Percentiles rank a stretch among this genome's conserved stretches.
Evolutionary conservation across 345 rosid species (phyloP).

Genomic region (Eucalyptus tenuipes): DNA sequence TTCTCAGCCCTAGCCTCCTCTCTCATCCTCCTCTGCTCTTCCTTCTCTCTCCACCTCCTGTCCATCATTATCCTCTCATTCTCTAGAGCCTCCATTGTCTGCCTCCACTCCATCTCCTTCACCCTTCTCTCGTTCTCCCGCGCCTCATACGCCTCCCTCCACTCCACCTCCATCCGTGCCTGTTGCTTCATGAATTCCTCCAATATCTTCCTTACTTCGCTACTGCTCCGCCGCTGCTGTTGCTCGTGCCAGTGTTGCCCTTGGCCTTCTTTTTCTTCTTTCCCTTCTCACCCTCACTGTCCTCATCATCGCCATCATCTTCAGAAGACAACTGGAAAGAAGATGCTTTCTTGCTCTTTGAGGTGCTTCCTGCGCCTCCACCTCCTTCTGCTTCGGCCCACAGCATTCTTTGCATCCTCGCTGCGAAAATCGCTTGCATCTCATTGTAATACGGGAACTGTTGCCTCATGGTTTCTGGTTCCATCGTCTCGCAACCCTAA

Average conservation of each 20-base stretch:
- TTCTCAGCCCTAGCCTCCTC: conserved; percentile 96
- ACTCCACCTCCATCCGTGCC: conserved; percentile 61
- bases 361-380: conserved; percentile 27
- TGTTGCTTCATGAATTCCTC: conserved; percentile 84
- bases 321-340: conserved; percentile 48
- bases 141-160: conserved; percentile 74
- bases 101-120: conserved; percentile 90
- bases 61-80: conserved; percentile 80
- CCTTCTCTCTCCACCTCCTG: conserved; percentile 81
- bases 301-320: conserved; percentile 65
- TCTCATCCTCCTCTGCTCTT: conserved; percentile 77
- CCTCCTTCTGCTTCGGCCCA: conserved; percentile 72
- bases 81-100: conserved; percentile 70
- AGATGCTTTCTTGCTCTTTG: conserved; percentile 26
- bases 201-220: conserved; percentile 38
- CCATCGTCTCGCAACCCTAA: conserved; percentile 86
- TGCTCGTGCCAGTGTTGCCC: conserved; percentile 7
- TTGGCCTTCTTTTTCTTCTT: conserved; percentile 39
- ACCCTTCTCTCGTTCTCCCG: conserved; percentile 65
- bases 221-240: not conserved
- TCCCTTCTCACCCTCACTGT: conserved; percentile 28
- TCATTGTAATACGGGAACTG: conserved; percentile 81
- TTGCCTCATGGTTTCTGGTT: conserved; percentile 57
- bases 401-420: conserved; percentile 61
- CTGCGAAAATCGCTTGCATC: conserved; percentile 50